Evolutionary conservation across 495 filamentous ascomycete genomes (phyloP), one percentile per base, ranked within the genome.

Genomic region (Xylaria flabelliformis): DNA sequence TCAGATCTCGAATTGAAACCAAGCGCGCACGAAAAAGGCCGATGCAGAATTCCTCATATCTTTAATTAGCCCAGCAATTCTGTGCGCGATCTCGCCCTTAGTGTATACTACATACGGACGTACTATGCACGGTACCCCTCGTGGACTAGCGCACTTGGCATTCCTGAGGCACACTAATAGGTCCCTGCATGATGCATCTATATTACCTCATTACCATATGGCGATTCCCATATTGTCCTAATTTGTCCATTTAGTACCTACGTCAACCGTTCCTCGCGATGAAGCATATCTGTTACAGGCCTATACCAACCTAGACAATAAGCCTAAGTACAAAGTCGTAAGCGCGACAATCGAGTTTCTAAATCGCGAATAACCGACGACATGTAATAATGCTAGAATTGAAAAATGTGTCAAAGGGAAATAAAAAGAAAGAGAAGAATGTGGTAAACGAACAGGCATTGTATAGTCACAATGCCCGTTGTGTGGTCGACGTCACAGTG

Each of bases 141-240:
- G 39, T 63, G 34, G 41, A 17, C 29, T 64, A 66, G 29, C 48
- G 46, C 3, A 3, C 61, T 39, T 63, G 64, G 64, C 64, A 15
- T 48, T 7, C 21, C 24, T 29, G 44, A 42, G n/a, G 39, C 36
- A 64, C 61, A 56, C 65, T 67, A 67, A 67, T 51, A 67, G 56
- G 65, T 67, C 65, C 65, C 65, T 67, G 65, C 65, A 67, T 67
- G 29, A 67, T 67, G 48, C 65, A 67, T 44, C 64, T 36, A 10
- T 44, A 53, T 66, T 66, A 67, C 39, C 63, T 51, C 65, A 67
- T 67, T 67, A 50, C 65, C 50, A 66, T 66, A 6, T 36, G 24
- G 42, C 65, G 50, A 55, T 55, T 67, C 34, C 65, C 65, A 67
- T 67, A 17, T 32, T 3, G 19, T 12, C 13, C 62, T 9, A 32